Conservation (phyloP, 805 yeast genomes). For the Candida tammaniensis region DNA sequence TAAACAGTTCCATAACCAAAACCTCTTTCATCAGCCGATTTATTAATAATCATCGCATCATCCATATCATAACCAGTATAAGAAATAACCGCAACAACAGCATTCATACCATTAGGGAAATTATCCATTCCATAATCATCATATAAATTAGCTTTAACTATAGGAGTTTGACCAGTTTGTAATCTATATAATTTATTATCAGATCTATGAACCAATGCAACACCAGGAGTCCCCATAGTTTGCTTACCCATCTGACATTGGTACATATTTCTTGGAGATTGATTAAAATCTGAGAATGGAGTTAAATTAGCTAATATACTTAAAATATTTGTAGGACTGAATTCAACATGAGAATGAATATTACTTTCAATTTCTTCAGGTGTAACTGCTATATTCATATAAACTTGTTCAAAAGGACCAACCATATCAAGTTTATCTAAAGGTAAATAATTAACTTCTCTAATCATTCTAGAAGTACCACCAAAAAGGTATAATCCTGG, state of each 20-base stretch:
- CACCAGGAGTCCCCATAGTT: slow-evolving; percentile 99
- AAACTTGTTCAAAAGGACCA: slow-evolving; percentile 98
- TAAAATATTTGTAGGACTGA: slow-evolving; percentile 88
- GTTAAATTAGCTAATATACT: slow-evolving; percentile 96
- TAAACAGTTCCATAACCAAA: slow-evolving; percentile 96
- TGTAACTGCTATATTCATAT: slow-evolving; percentile 92
- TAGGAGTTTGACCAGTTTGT: slow-evolving; percentile 96
- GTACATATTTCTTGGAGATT: slow-evolving; percentile 99
- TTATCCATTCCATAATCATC: slow-evolving; percentile 98
- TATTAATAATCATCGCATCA: slow-evolving; percentile 98
- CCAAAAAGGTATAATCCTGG: slow-evolving; percentile 93
- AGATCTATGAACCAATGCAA: slow-evolving; percentile 85
- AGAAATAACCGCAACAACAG: slow-evolving; percentile 97
- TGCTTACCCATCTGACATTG: slow-evolving; percentile 99
- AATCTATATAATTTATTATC: slow-evolving; percentile 92
- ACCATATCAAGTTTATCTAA: slow-evolving; percentile 78
- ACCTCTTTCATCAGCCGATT: slow-evolving; percentile 96
- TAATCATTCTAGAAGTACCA: slow-evolving; percentile 90
- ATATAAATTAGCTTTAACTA: slow-evolving; percentile 88
- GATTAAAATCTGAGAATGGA: slow-evolving; percentile 97
- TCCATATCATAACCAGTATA: slow-evolving; percentile 99
- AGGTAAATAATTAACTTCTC: slow-evolving; percentile 92
- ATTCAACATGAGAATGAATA: slow-evolving; percentile 90
- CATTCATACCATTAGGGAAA: slow-evolving; percentile 97
- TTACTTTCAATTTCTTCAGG: slow-evolving; percentile 84